A percentile compares a stretch with the other conserved stretches of the same genome.
Conservation (phyloP, 441 rosid species). For the Populus tomentosa region DNA sequence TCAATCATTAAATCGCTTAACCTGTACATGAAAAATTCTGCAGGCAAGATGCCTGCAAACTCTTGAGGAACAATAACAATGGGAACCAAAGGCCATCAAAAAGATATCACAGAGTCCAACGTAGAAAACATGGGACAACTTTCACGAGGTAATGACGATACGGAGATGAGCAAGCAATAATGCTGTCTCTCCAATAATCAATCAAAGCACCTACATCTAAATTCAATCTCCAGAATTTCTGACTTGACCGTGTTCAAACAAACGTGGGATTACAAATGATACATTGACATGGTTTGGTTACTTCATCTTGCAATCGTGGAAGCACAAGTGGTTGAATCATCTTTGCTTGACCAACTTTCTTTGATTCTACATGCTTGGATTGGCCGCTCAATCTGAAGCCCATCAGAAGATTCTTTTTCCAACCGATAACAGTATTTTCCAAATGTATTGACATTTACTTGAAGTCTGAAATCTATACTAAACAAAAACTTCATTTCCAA, state of each 20-base stretch:
- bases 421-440: slow-evolving; percentile 49
- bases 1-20: background rate
- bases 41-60: background rate
- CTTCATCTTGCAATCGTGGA: slow-evolving; percentile 45
- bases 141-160: background rate
- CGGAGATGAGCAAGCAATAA: slow-evolving; percentile 5
- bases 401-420: slow-evolving; percentile 51
- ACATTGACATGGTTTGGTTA: slow-evolving; percentile 8
- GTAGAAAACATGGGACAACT: slow-evolving; percentile 1
- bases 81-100: background rate
- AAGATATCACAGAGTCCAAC: background rate
- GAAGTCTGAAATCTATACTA: slow-evolving; percentile 70
- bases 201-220: slow-evolving; percentile 5
- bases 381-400: slow-evolving; percentile 45
- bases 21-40: slow-evolving; percentile 5
- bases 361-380: slow-evolving; percentile 49
- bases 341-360: slow-evolving; percentile 52
- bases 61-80: background rate
- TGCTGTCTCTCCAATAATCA: slow-evolving; percentile 14
- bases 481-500: slow-evolving; percentile 84
- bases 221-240: slow-evolving; percentile 9
- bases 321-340: slow-evolving; percentile 42
- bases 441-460: slow-evolving; percentile 60
- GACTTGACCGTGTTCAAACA: slow-evolving; percentile 5
- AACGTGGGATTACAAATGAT: slow-evolving; percentile 9